Evolutionary conservation across 192 early-diverging fungal genomes (phyloP).

Genomic region (Paraglomus brasilianum): DNA sequence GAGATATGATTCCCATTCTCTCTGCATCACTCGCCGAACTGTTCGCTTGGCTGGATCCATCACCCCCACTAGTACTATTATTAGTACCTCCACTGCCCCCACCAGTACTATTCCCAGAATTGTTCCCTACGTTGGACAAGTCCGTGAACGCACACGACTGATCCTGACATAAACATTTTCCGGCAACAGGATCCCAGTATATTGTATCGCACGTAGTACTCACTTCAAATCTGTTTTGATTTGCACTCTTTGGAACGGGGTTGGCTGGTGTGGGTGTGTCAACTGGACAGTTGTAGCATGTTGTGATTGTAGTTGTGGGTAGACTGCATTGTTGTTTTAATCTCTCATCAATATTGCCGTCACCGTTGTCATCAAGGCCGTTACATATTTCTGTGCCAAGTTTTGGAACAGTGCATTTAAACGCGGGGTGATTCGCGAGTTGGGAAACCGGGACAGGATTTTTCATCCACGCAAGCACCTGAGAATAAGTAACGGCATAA

Average conservation of each 20-base stretch:
- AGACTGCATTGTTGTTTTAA: constrained; percentile 50
- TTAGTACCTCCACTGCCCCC: no score
- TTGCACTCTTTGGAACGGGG: constrained; percentile 45
- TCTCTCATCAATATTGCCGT: constrained; percentile 37
- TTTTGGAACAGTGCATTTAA: constrained; percentile 58
- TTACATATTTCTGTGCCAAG: constrained; percentile 70
- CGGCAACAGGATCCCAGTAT: constrained; percentile 69
- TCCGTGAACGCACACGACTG: constrained; percentile 59
- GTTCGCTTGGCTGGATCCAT: no score
- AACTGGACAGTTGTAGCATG: constrained; percentile 58
- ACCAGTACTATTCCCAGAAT: no score
- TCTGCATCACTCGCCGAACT: no score
- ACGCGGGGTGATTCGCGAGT: constrained; percentile 61
- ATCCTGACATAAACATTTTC: constrained; percentile 59
- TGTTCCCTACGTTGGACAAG: background rate
- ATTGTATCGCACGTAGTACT: constrained; percentile 62
- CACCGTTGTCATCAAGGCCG: constrained; percentile 53
- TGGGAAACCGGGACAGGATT: constrained; percentile 73
- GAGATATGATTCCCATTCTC: no score
- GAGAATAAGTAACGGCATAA: constrained; percentile 71
- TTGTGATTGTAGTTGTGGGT: constrained; percentile 43
- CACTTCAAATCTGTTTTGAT: constrained; percentile 44
- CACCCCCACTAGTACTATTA: no score
- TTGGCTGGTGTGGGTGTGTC: constrained; percentile 38
- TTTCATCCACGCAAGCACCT: constrained; percentile 73